Base-by-base conservation (phyloP, 768 basidiomycete species). In the Xerocomus potaroensis region DNA sequence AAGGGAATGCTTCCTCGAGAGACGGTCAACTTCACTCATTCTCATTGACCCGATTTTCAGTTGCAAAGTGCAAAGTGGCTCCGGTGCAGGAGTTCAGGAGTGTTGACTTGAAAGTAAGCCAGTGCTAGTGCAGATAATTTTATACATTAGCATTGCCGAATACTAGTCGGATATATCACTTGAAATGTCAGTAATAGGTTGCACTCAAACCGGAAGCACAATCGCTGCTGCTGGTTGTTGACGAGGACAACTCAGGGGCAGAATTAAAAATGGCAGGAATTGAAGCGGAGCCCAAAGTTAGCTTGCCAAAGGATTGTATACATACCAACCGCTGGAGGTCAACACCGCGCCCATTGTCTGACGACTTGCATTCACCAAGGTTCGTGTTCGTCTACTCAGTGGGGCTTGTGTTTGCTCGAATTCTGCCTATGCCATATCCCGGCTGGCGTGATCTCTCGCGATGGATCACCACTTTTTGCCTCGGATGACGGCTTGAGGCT, bases 251-350 rank as follows among this genome's bases (percentile, higher is more conserved):
- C 29, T n/a, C 29, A 49, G 48, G 58, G 47, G 59, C 21, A 22
- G 0, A 22, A 23, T n/a, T 44, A 12, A 38, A 46, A 59, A 22
- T 34, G 45, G 58, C 5, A 59, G 11, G 11, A 0, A 7, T 62
- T 60, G 16, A 44, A 54, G 46, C 59, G 61, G 61, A 63, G 61
- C 31, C 47, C 31, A 19, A 61, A 61, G 36, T 50, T 48, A 47
- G 45, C 60, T 63, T 24, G 9, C 26, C 15, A 41, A 2, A 19
- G 38, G 6, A 38, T n/a, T n/a, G 22, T 12, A 26, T 2, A 22
- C 45, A 53, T 45, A 62, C 50, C 56, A 26, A 49, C 29, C 7
- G 8, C 18, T 48, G 32, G 51, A 56, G 57, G 49, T 37, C 55
- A 41, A 42, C 53, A 57, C 36, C 45, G 53, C 55, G 30, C 51